Evolutionary conservation across 345 rosid genomes (phyloP), one percentile per base, ranked within the genome.

Genomic region (Lumnitzera littorea): DNA sequence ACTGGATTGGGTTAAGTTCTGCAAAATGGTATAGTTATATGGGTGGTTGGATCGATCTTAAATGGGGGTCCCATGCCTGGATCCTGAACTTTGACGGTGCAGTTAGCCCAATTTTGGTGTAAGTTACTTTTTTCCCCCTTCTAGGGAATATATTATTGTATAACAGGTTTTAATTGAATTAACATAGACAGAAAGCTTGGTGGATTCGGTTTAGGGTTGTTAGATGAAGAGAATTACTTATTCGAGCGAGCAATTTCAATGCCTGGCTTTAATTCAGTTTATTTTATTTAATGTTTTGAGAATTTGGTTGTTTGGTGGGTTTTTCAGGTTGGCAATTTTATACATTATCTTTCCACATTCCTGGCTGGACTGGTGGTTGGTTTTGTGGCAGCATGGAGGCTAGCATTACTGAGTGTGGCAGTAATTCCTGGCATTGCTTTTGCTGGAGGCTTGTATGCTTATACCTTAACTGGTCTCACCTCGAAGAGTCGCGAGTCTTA

Each of bases 331-430:
- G 99, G 99, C 13, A 95, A 95, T 62, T 95, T 95, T 61, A 91
- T 95, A 50, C 99, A 95, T 74, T 95, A 91, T 68, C 49, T 95
- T 66, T 95, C 99, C 23, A 95, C 99, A 17, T 95, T 95, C 72
- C 76, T 95, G 73, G 99, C 99, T 48, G 99, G 99, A 65, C 71
- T 95, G 58, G 99, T 95, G 60, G 99, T 95, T 66, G 99, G 99
- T 52, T 95, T 95, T 75, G 97, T 95, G 53, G 85, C 99, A 49
- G 99, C 99, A 76, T 95, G 99, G 99, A 83, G 76, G 82, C 72
- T 95, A 64, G 96, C 99, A 53, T 64, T 95, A 75, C 75, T 95
- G 29, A 88, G 99, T 74, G 84, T 95, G 57, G 99, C 99, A 24
- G 91, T 95, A 55, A 95, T 95, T 56, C 99, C 99, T 7, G 99